Evolutionary conservation across 331 rosid species (phyloP).

Genomic region (Stylosanthes scabra): DNA sequence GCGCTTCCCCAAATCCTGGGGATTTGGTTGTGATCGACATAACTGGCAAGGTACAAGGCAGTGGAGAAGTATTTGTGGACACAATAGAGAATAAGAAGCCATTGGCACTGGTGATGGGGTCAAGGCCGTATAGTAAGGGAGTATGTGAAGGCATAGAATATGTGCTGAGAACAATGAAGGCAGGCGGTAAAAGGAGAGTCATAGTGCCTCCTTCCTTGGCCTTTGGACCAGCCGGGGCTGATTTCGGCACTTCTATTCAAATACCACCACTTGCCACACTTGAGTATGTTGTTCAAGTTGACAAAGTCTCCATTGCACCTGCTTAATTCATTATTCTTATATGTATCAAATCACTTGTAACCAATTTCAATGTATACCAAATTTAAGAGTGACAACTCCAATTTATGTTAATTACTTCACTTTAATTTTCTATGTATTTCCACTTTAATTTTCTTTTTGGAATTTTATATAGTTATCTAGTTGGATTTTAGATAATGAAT

Average conservation of each 20-base stretch:
- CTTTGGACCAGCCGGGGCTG: slow-evolving; percentile 84
- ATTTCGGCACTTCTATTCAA: slow-evolving; percentile 74
- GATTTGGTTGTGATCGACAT: slow-evolving; percentile 88
- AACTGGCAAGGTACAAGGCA: slow-evolving; percentile 62
- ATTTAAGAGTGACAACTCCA: too few species aligned
- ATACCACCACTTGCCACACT: slow-evolving; percentile 85
- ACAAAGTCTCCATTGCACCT: slow-evolving; percentile 87
- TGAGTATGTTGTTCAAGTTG: slow-evolving; percentile 81
- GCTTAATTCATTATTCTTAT: slow-evolving; percentile 38
- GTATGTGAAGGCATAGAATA: slow-evolving; percentile 90
- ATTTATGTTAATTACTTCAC: too few species aligned
- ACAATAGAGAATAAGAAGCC: slow-evolving; percentile 75
- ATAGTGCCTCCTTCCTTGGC: slow-evolving; percentile 77
- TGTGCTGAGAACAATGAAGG: slow-evolving; percentile 73
- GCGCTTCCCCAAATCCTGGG: slow-evolving; percentile 67
- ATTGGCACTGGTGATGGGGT: slow-evolving; percentile 83
- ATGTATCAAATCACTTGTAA: too few species aligned
- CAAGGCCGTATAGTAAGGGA: slow-evolving; percentile 91
- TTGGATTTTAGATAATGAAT: too few species aligned
- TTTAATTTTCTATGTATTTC: too few species aligned
- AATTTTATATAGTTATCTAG: too few species aligned
- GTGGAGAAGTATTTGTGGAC: slow-evolving; percentile 76
- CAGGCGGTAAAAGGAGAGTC: slow-evolving; percentile 86
- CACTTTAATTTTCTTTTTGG: too few species aligned
- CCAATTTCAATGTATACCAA: too few species aligned